Evolutionary conservation across 805 yeast species (phyloP).

Genomic region (Candida andamanensis): DNA sequence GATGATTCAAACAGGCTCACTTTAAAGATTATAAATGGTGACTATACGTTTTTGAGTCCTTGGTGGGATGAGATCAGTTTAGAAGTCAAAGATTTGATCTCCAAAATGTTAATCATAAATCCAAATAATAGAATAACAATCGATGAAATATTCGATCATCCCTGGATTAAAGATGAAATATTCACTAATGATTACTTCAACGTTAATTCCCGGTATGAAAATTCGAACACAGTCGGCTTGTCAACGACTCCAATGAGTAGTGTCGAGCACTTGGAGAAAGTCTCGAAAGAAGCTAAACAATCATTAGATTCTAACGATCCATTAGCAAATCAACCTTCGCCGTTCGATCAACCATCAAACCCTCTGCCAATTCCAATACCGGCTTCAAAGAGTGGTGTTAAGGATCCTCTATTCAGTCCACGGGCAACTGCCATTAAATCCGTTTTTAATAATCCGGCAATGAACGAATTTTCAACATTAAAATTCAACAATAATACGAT

Average conservation of each 20-base stretch:
- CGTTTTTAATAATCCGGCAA: constrained; percentile 41
- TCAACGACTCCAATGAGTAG: constrained; percentile 6
- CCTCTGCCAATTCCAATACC: constrained; percentile 7
- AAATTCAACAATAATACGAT: constrained; percentile 23
- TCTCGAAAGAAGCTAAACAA: not conserved
- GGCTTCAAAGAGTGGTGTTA: not conserved
- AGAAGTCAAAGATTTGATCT: constrained; percentile 67
- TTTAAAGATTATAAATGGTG: constrained; percentile 64
- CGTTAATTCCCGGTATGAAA: constrained; percentile 12
- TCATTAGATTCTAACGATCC: constrained; percentile 12
- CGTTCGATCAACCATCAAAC: constrained; percentile 4
- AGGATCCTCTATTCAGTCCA: constrained; percentile 25
- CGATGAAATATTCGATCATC: constrained; percentile 62
- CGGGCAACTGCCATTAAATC: constrained; percentile 36
- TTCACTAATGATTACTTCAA: constrained; percentile 12
- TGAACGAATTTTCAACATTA: constrained; percentile 27
- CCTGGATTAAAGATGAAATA: constrained; percentile 47
- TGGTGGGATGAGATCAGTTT: constrained; percentile 85
- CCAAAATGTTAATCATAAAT: constrained; percentile 61
- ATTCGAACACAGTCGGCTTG: not conserved
- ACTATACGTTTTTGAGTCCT: constrained; percentile 68
- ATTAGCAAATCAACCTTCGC: constrained; percentile 12
- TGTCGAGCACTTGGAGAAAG: constrained; percentile 12
- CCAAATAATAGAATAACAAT: constrained; percentile 65
- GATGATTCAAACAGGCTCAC: constrained; percentile 60